Evolutionary conservation across 345 rosid genomes (phyloP), one percentile per base, ranked within the genome.

Genomic region (Populus euphratica): DNA sequence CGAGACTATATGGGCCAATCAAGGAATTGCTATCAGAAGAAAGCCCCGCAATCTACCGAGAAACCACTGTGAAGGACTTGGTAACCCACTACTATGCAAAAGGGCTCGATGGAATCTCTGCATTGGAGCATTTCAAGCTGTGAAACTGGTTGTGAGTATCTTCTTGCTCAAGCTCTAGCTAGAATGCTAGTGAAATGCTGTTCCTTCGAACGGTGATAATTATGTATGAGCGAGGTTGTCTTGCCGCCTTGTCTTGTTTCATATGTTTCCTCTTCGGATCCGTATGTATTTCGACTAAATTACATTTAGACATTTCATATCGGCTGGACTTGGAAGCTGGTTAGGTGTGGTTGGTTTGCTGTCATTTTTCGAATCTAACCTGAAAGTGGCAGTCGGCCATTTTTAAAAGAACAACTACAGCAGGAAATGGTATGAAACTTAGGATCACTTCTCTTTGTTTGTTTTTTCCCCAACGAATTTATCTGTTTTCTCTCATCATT

Each of bases 61-160:
- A 49, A 49, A 71, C 21, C 35, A 31, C 38, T 20, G 54, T 31
- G 8, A 29, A 52, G 13, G 65, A 33, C 1, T 52, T 29, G 8
- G 21, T 17, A 13, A 8, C 9, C 5, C 14, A 7, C 74, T 49
- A 7, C 62, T 31, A 5, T 1, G 33, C 62, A 29, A 49, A 47
- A 50, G 74, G 74, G 10, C 64, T 71, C n/a, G 64, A 71, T 20
- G 64, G 74, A 8, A 50, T 23, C 8, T 38, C 76, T 38, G 68
- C 36, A 2, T 67, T 73, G 9, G 21, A n/a, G 2, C 49, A 73
- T 23, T 61, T 61, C 67, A 73, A 21, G 68, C 68, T 61, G 36
- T 39, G n/a, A 59, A 73, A 23, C 68, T 63, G 33, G 20, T 23
- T 23, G 5, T 20, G n/a, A n/a, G 61, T 20, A 20, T 18, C 56